Evolutionary conservation across 768 basidiomycete species (phyloP), one percentile per base, ranked within the genome.

Genomic region (Rhodosporidiobolus sp.): DNA sequence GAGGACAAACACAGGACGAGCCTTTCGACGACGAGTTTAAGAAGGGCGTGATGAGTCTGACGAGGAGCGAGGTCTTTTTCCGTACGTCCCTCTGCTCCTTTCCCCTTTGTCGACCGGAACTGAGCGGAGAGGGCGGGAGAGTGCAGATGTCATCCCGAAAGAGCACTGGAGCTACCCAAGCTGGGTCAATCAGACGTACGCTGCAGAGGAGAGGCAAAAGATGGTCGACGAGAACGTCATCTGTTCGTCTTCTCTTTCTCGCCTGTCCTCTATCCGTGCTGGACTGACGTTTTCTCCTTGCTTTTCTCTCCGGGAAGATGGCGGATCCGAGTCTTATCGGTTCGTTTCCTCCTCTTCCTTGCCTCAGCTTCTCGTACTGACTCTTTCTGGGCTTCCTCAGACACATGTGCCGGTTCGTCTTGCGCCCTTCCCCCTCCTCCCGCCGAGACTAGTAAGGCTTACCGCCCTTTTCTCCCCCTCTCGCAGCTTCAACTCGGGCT

Each of bases 111-210:
- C n/a, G 87, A 77, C 89, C 88, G 74, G 87, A 14, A 78, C 46
- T 58, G 35, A 53, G 48, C 11, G 11, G 26, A 2, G 30, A 4
- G 4, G 26, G 4, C 10, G 16, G 1, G 9, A 12, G 8, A 38
- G 5, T 14, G 45, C 62, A 73, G 67, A 45, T 20, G 43, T 83
- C 4, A 86, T 91, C 34, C 86, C 88, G 24, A 80, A 80, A 30
- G 85, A 87, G 8, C 85, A 89, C 70, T 91, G 90, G 90, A 81
- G 82, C 75, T 92, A 94, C 79, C 93, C 92, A 2, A 82, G 84
- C 28, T 90, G 85, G 85, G 88, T 93, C 71, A 89, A 93, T 79
- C 90, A 92, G 80, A 83, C 84, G 19, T 86, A 85, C 77, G 91
- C 90, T 0, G 83, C 79, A 1, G 82, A 81, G 17, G 83, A 84